Conservation (phyloP, 352 stramenopile genomes). For the Globisporangium apiculatum region DNA sequence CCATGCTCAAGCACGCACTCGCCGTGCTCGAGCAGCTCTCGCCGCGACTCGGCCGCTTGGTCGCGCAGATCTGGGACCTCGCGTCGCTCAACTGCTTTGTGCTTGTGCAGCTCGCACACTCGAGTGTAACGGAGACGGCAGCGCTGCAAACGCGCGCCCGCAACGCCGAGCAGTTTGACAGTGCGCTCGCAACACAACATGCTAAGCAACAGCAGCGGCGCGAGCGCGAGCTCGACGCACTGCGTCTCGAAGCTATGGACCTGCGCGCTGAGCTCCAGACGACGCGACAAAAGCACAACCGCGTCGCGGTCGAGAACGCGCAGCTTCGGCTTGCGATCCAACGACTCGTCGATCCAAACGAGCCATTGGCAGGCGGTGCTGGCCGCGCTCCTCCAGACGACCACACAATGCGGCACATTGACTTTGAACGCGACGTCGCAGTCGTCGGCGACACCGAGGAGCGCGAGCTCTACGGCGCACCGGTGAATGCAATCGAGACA, state of each 20-base stretch:
- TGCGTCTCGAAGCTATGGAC: constrained; percentile 23
- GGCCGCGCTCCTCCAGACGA: constrained; percentile 9
- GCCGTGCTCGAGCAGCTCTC: constrained; percentile 35
- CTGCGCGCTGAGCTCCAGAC: constrained; percentile 52
- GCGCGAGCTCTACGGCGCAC: constrained; percentile 32
- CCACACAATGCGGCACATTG: constrained; percentile 2
- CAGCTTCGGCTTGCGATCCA: constrained; percentile 36
- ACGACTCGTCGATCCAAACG: constrained; percentile 25
- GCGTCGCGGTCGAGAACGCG: constrained; percentile 42
- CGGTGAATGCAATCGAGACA: constrained; percentile 34
- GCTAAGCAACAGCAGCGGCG: constrained; percentile 19
- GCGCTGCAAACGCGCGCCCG: constrained; percentile 20
- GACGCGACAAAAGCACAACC: constrained; percentile 38
- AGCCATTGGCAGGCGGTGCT: not conserved
- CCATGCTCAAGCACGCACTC: constrained; percentile 47
- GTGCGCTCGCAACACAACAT: constrained; percentile 25
- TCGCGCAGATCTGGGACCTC: constrained; percentile 58
- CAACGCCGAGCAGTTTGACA: constrained; percentile 24
- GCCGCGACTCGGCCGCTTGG: constrained; percentile 34
- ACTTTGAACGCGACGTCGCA: constrained; percentile 27
- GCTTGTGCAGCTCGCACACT: constrained; percentile 39
- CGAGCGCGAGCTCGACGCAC: constrained; percentile 29
- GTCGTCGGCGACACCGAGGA: constrained; percentile 32
- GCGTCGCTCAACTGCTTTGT: constrained; percentile 60
- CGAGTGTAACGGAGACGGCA: constrained; percentile 27